Evolutionary conservation across 257 asterid genomes (phyloP), one percentile per base, ranked within the genome.

Genomic region (Craterostigma plantagineum): DNA sequence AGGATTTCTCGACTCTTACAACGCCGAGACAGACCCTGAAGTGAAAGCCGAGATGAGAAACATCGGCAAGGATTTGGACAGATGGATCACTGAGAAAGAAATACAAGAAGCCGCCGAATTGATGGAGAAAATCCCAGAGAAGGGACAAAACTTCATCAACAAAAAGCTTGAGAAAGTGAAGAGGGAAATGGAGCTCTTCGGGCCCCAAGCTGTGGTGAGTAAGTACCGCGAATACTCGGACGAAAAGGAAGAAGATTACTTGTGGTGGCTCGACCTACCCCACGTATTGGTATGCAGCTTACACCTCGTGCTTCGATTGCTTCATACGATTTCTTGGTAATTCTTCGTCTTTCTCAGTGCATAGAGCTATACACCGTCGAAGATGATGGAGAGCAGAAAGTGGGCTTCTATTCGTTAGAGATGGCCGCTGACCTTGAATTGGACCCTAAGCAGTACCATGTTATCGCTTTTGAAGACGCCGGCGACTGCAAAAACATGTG

Each of bases 191-290:
- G 84, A 79, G 61, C 66, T 79, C 43, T 90, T 70, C 55, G 99
- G 99, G 35, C 87, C 93, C 36, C 91, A 72, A 56, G 94, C 95
- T 52, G 95, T 90, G 45, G 91, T 77, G 61, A 77, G 91, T 76
- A 90, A 90, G 71, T 90, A 90, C 51, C 72, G 84, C 14, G 99
- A 83, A 56, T 90, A 79, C 73, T 67, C 79, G 45, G 87, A 83
- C 36, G 84, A 72, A 16, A 70, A 77, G 59, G 95, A 68, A 66
- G 87, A 72, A 51, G 99, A 90, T 61, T 71, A 75, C 58, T 65
- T 90, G 55, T 90, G 99, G 99, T 90, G 99, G 99, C 77, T 90
- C 15, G 99, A 90, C 69, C 76, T 90, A 54, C 84, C 92, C 12
- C 57, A 18, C 60, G 67, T 90, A 16, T 58, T 83, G 91, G 98